These are phyloP conservation scores for Camelina hispida DNA, from an alignment of 345 rosid species.

Conservation along the genomic window DNA sequence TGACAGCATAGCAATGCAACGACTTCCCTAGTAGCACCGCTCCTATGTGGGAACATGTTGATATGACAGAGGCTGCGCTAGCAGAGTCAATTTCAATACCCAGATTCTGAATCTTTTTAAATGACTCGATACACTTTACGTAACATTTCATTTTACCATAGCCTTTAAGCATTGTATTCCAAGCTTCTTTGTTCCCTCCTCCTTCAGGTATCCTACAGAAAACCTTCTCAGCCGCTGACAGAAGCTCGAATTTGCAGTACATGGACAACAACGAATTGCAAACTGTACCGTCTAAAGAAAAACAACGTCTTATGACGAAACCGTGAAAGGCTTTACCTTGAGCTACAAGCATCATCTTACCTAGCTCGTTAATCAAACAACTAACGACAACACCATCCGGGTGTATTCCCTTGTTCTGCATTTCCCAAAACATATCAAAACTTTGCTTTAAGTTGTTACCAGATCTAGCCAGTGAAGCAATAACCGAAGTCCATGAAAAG, in stretches of 20 bases:
- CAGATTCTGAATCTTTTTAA: slow-evolving; percentile 53
- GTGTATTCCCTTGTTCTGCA: slow-evolving; percentile 52
- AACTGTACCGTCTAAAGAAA: slow-evolving; percentile 49
- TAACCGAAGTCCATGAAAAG: slow-evolving; percentile 73
- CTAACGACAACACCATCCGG: slow-evolving; percentile 65
- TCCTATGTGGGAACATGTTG: slow-evolving; percentile 58
- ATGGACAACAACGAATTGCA: slow-evolving; percentile 58
- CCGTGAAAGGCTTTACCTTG: slow-evolving; percentile 73
- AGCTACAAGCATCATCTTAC: slow-evolving; percentile 45
- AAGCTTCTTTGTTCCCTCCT: slow-evolving; percentile 46
- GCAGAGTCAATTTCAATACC: slow-evolving; percentile 51
- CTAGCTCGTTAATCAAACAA: slow-evolving; percentile 61
- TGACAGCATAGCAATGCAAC: slow-evolving; percentile 60
- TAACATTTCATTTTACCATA: slow-evolving; percentile 55
- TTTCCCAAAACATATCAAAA: slow-evolving; percentile 57
- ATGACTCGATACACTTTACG: slow-evolving; percentile 51
- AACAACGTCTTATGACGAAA: slow-evolving; percentile 51
- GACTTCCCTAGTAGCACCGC: slow-evolving; percentile 52
- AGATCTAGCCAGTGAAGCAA: slow-evolving; percentile 55
- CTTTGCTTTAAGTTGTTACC: slow-evolving; percentile 52
- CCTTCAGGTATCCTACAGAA: slow-evolving; percentile 40
- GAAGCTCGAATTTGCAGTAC: slow-evolving; percentile 64
- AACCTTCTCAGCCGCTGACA: slow-evolving; percentile 54
- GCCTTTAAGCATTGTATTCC: slow-evolving; percentile 61
- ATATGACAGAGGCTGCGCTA: slow-evolving; percentile 57